Evolutionary conservation across 108 stramenopile species (phyloP), one percentile per base, ranked within the genome.

Genomic region (Skeletonema grethae): DNA sequence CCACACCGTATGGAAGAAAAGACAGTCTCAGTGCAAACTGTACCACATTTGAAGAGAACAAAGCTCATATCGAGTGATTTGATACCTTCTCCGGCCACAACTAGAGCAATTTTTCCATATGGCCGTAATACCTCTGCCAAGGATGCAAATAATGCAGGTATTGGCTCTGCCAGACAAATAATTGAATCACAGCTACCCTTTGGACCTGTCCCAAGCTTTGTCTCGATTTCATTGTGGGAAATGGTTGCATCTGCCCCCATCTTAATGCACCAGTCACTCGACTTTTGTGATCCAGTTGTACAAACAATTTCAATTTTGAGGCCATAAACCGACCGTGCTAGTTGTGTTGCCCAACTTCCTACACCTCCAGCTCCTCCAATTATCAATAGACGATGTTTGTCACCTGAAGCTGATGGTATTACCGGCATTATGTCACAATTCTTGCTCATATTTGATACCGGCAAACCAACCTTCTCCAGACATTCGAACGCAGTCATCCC

Each of bases 351-450:
- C 85, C 85, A 86, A 24, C 78, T 80, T n/a, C 85, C 85, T 31
- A 86, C 85, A 2, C 85, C 85, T n/a, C 85, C 85, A 5, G 82
- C 35, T 32, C 79, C 85, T 41, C 85, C 85, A 0, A 86, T 75
- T 36, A 86, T 65, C 22, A 86, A 53, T 38, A 86, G 34, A 20
- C 46, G 71, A 22, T 55, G 56, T 29, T 25, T 30, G 22, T 62
- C 36, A 57, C 56, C 41, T 10, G 31, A 32, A 62, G 29, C 3
- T 5, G 32, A 22, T 12, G 32, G n/a, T 18, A 20, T 16, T 9
- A 20, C 35, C 13, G 25, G n/a, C 60, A n/a, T 35, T 38, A 38
- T 2, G 2, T 10, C 10, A 10, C 36, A 9, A 15, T 62, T 39
- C 9, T 61, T 35, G 25, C 3, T 24, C 12, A 18, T 31, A 22